Base-by-base conservation (phyloP, 371 early-diverging fungal genomes). In the Zychaea mexicana region DNA sequence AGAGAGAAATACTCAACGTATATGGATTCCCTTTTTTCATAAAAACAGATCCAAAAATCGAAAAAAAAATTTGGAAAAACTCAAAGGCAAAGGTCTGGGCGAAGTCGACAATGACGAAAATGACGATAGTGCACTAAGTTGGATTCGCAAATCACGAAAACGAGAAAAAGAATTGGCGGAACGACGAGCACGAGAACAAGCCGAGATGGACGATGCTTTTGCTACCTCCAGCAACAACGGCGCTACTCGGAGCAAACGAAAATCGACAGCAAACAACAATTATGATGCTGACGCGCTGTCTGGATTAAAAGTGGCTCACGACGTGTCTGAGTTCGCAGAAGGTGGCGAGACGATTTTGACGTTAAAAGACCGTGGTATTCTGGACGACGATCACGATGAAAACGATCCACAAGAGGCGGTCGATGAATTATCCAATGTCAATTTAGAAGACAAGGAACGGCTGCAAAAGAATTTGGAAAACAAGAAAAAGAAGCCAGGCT, bases 331-430 rank as follows among this genome's bases (percentile, higher is more conserved):
- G 27, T 87, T 97, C 45, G 76, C 73, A 4, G 90, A 88, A 65
- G 90, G 88, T 13, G 82, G 79, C 2, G 97, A 97, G 61, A 83
- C 87, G 1, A 92, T 97, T 53, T 76, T 98, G 62, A 94, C 95
- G 0, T 72, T 98, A 19, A 94, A 94, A 66, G 98, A 98, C 74
- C 79, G 84, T 17, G 84, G 83, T 0, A 91, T 95, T 60, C 70
- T 87, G 32, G 94, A 90, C 33, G 85, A 90, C 60, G 87, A 83
- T 65, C 79, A 79, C n/a, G 42, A 15, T 12, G 42, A n/a, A n/a
- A n/a, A n/a, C n/a, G n/a, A 42, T 5, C 13, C 13, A 0, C 13
- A 42, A 4, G 89, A 88, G 27, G 88, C 85, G 10, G 90, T 81
- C 0, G 94, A 94, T 66, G 89, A 93, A 66, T 73, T 95, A 49